Evolutionary conservation across 371 early-diverging fungal genomes (phyloP).

Genomic region (Apophysomyces trapeziformis): DNA sequence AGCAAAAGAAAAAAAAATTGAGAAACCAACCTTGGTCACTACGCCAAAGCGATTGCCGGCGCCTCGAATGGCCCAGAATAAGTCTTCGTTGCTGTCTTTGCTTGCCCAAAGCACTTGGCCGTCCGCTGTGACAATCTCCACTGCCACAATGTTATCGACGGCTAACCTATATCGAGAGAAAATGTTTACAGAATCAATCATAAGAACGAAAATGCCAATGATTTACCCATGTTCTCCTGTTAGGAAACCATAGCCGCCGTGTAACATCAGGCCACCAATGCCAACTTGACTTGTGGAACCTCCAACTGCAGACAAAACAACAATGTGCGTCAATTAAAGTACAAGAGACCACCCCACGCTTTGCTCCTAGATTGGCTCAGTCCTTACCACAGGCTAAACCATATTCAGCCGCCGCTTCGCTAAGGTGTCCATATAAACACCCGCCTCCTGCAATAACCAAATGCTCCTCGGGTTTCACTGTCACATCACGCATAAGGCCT

Average conservation of each 20-base stretch:
- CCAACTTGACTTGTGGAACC: slow-evolving; percentile 51
- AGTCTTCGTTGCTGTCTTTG: slow-evolving; percentile 44
- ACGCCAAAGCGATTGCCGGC: slow-evolving; percentile 66
- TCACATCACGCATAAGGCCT: slow-evolving; percentile 23
- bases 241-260: slow-evolving; percentile 52
- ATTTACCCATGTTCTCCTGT: slow-evolving; percentile 45
- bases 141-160: slow-evolving; percentile 55
- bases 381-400: slow-evolving; percentile 49
- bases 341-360: no score
- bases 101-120: slow-evolving; percentile 51
- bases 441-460: slow-evolving; percentile 42
- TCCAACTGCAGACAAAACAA: slow-evolving; percentile 19
- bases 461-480: slow-evolving; percentile 32
- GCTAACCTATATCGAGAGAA: slow-evolving; percentile 27
- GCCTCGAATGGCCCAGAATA: slow-evolving; percentile 68
- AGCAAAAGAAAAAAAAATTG: not conserved
- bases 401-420: slow-evolving; percentile 35
- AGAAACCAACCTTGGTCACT: slow-evolving; percentile 39
- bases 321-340: not conserved
- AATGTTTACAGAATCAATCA: not conserved
- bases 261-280: slow-evolving; percentile 43
- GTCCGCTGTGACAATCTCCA: slow-evolving; percentile 50
- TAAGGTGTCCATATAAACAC: slow-evolving; percentile 41
- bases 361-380: slow-evolving; percentile 14
- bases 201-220: not conserved